Conservation (phyloP, 2,329 filamentous ascomycete species). For the Talaromyces sp. region DNA sequence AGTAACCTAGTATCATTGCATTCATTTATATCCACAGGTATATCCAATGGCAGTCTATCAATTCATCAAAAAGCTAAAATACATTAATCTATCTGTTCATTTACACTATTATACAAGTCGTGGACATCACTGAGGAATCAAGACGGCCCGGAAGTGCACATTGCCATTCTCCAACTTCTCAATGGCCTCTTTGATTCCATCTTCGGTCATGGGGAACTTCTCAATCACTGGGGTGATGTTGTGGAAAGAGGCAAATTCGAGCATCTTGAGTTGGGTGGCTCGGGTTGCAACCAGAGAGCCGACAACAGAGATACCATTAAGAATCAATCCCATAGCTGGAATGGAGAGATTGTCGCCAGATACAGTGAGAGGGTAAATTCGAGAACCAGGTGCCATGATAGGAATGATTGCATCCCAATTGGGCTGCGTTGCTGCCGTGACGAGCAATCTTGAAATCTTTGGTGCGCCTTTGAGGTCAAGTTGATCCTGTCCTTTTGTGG, state of each 20-base stretch:
- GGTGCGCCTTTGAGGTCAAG: conserved; percentile 29
- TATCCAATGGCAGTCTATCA: not conserved
- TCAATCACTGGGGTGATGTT: conserved; percentile 43
- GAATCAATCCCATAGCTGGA: conserved; percentile 25
- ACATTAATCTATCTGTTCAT: not conserved
- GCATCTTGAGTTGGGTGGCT: conserved; percentile 42
- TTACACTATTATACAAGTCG: not conserved
- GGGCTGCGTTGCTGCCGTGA: conserved; percentile 32
- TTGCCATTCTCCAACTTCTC: conserved; percentile 10
- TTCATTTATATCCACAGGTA: not conserved
- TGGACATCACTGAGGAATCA: conserved; percentile 1
- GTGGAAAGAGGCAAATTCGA: conserved; percentile 42
- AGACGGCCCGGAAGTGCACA: conserved; percentile 11
- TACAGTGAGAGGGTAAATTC: conserved; percentile 33
- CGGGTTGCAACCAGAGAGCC: conserved; percentile 46
- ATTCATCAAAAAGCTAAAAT: not conserved
- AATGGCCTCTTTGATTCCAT: conserved; percentile 9
- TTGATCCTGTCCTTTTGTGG: conserved; percentile 50
- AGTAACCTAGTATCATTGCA: not conserved
- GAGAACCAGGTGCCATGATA: conserved; percentile 29
- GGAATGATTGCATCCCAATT: conserved; percentile 33
- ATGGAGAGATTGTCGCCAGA: conserved; percentile 25
- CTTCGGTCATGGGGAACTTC: conserved; percentile 40
- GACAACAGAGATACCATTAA: conserved; percentile 38
- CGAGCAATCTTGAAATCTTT: conserved; percentile 31